Percentiles rank a stretch among this genome's conserved stretches.
Conservation (phyloP, 805 yeast species). For the Candida golubevii region DNA sequence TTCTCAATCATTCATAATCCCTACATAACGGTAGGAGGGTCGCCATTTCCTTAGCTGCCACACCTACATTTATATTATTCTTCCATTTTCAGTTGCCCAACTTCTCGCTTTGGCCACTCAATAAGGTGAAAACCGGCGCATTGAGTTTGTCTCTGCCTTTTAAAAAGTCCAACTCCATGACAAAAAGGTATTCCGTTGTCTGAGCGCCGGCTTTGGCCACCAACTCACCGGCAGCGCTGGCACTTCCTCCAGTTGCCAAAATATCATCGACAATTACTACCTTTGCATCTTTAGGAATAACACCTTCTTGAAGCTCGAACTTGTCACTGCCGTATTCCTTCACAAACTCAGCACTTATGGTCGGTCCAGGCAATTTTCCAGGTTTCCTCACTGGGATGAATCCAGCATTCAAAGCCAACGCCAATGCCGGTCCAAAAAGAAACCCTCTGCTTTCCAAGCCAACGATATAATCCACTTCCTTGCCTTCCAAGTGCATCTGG, state of each 20-base stretch:
- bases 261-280: constrained; percentile 93
- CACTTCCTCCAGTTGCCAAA: constrained; percentile 98
- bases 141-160: constrained; percentile 85
- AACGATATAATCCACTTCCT: constrained; percentile 79
- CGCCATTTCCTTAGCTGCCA: no score
- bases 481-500: constrained; percentile 61
- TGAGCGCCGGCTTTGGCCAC: constrained; percentile 63
- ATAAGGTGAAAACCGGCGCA: constrained; percentile 85
- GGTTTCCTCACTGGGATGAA: constrained; percentile 94
- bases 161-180: constrained; percentile 92
- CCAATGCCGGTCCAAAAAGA: constrained; percentile 92
- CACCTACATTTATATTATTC: no score
- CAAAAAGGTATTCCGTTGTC: constrained; percentile 76
- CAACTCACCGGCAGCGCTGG: constrained; percentile 87
- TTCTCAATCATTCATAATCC: no score
- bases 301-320: constrained; percentile 82
- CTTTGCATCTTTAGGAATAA: constrained; percentile 74
- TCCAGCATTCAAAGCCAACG: constrained; percentile 82
- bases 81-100: constrained; percentile 3
- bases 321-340: constrained; percentile 93
- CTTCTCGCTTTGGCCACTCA: constrained; percentile 73
- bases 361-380: constrained; percentile 91
- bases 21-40: no score
- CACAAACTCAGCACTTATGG: constrained; percentile 63
- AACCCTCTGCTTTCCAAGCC: constrained; percentile 98